phyloP scores from a whole-genome alignment of 2,329 filamentous ascomycete genomes.

The Aspergillus sclerotialis region DNA sequence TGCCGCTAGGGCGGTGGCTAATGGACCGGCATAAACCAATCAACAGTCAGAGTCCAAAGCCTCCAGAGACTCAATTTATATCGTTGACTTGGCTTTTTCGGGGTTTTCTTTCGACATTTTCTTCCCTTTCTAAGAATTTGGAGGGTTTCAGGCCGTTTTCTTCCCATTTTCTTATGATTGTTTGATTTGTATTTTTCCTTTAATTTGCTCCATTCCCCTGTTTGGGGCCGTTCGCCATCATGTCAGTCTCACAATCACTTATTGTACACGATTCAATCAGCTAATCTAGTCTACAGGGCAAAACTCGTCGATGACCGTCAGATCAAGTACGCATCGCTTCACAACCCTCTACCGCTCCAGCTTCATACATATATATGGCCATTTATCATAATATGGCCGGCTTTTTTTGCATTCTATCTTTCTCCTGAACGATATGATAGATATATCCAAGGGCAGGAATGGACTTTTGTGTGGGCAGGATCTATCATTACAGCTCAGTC shows the following conservation, averaged over 20 bases:
- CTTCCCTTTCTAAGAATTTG: constrained; percentile 2
- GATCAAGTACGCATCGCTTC: constrained; percentile 79
- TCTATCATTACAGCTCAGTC: constrained; percentile 82
- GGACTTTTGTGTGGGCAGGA: constrained; percentile 93
- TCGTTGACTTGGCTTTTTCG: constrained; percentile 22
- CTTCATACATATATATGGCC: constrained; percentile 91
- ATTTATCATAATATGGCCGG: constrained; percentile 83
- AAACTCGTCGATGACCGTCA: constrained; percentile 86
- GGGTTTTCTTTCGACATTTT: constrained; percentile 3
- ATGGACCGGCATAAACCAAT: neutral
- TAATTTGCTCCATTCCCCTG: constrained; percentile 4
- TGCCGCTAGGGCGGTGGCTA: neutral
- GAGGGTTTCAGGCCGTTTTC: constrained; percentile 2
- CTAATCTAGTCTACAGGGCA: constrained; percentile 45
- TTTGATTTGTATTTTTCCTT: constrained; percentile 10
- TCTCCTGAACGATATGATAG: constrained; percentile 77
- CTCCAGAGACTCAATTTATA: constrained; percentile 15
- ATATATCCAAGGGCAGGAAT: constrained; percentile 89
- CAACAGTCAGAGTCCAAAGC: constrained; percentile 9
- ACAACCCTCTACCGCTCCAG: constrained; percentile 74
- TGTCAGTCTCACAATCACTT: constrained; percentile 17
- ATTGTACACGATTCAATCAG: constrained; percentile 6
- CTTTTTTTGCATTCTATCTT: constrained; percentile 83
- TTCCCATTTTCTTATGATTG: constrained; percentile 18
- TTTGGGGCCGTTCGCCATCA: constrained; percentile 19